Conservation (phyloP, 108 stramenopile genomes). For the Mediolabrus comicus region DNA sequence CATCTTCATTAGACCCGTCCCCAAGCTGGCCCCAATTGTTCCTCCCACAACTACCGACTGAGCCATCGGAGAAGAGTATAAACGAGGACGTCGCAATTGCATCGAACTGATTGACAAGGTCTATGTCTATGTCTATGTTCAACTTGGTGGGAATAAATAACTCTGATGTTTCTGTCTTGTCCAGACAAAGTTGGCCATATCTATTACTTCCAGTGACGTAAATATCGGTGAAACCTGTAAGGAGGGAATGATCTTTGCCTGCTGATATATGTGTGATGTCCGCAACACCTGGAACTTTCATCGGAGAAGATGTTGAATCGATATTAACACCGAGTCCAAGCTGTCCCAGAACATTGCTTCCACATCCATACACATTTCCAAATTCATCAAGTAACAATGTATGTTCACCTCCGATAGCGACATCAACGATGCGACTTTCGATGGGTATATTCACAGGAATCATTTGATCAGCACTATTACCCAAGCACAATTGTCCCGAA, state of each 20-base stretch:
- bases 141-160: conserved; percentile 9
- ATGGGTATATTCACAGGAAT: conserved; percentile 27
- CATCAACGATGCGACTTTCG: conserved; percentile 31
- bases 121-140: not conserved
- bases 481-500: conserved; percentile 30
- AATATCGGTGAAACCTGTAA: conserved; percentile 14
- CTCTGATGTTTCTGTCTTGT: not conserved
- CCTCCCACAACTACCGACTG: conserved; percentile 47
- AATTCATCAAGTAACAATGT: conserved; percentile 28
- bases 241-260: conserved; percentile 20
- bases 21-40: conserved; percentile 39
- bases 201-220: conserved; percentile 29
- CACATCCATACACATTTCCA: conserved; percentile 40
- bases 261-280: conserved; percentile 13
- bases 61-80: conserved; percentile 38
- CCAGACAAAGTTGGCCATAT: conserved; percentile 25
- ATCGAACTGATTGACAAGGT: conserved; percentile 9
- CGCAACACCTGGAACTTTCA: not conserved
- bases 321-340: conserved; percentile 29
- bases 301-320: not conserved
- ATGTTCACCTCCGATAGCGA: conserved; percentile 45
- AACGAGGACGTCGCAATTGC: conserved; percentile 26
- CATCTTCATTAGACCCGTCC: conserved; percentile 38
- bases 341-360: conserved; percentile 37
- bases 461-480: conserved; percentile 8